Evolutionary conservation across 139 green algal genomes (phyloP).

Genomic region (Tetraselmis striata): DNA sequence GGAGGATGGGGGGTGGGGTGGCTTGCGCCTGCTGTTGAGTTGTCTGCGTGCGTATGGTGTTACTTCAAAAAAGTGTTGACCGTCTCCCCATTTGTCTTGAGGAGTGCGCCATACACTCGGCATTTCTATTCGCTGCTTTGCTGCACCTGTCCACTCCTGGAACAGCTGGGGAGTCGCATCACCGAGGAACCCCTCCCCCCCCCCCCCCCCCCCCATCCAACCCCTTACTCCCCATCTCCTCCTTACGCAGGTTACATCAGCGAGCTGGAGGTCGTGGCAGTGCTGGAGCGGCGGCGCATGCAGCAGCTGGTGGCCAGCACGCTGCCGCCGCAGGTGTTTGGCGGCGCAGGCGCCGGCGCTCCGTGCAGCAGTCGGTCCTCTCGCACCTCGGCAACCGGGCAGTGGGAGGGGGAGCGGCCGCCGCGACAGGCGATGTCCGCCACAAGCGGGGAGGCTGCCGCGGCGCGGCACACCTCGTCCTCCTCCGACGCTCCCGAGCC

Average conservation of each 20-base stretch:
- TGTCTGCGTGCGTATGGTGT: too few relatives aligned
- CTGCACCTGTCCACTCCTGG: too few relatives aligned
- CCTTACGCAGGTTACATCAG: not conserved
- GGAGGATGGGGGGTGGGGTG: too few relatives aligned
- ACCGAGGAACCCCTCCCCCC: too few relatives aligned
- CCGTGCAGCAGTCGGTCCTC: not conserved
- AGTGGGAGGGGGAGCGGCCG: not conserved
- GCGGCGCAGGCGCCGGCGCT: not conserved
- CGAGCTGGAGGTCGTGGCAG: conserved; percentile 22
- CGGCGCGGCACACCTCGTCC: not conserved
- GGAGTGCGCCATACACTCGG: too few relatives aligned
- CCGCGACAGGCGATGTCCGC: not conserved
- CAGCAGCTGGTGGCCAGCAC: conserved; percentile 25
- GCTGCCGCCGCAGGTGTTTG: conserved; percentile 5
- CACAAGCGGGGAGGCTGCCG: not conserved
- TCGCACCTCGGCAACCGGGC: conserved; percentile 1
- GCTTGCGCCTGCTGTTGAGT: too few relatives aligned
- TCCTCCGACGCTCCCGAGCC: not conserved
- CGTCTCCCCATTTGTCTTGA: too few relatives aligned
- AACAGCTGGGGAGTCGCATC: too few relatives aligned
- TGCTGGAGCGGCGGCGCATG: conserved; percentile 40
- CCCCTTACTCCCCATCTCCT: too few relatives aligned
- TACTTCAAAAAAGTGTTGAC: too few relatives aligned
- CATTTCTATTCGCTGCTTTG: too few relatives aligned
- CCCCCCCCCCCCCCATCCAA: too few relatives aligned